Conservation (phyloP, 352 stramenopile species). For the Globisporangium barbulae region DNA sequence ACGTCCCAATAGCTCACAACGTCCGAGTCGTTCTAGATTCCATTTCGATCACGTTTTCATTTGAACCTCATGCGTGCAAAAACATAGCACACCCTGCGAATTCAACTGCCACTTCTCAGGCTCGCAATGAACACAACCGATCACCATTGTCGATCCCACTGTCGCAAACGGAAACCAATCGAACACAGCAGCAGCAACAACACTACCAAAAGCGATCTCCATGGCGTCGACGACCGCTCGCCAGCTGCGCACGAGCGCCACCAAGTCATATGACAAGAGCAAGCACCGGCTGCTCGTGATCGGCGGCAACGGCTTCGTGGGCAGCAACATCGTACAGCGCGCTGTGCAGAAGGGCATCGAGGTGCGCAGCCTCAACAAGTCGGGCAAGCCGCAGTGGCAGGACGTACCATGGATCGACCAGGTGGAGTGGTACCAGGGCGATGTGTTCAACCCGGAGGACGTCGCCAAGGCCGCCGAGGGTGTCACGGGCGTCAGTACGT, state of each 20-base stretch:
- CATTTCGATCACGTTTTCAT: background rate
- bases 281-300: constrained; percentile 83
- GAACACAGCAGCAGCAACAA: background rate
- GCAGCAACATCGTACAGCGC: constrained; percentile 88
- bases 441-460: constrained; percentile 75
- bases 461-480: constrained; percentile 66
- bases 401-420: constrained; percentile 78
- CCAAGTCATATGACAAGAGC: constrained; percentile 56
- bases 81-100: background rate
- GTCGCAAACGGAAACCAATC: constrained; percentile 1
- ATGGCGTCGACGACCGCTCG: background rate
- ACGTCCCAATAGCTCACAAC: background rate
- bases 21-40: too few relatives aligned
- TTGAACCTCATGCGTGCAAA: background rate
- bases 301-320: constrained; percentile 88
- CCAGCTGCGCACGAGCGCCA: constrained; percentile 25
- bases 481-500: constrained; percentile 75
- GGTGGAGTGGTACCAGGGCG: constrained; percentile 86
- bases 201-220: background rate
- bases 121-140: background rate
- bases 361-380: constrained; percentile 84
- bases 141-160: background rate
- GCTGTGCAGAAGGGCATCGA: constrained; percentile 85
- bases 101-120: background rate
- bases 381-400: constrained; percentile 76